Conservation (phyloP, 495 filamentous ascomycete genomes). For the Aspergillus egyptiacus region DNA sequence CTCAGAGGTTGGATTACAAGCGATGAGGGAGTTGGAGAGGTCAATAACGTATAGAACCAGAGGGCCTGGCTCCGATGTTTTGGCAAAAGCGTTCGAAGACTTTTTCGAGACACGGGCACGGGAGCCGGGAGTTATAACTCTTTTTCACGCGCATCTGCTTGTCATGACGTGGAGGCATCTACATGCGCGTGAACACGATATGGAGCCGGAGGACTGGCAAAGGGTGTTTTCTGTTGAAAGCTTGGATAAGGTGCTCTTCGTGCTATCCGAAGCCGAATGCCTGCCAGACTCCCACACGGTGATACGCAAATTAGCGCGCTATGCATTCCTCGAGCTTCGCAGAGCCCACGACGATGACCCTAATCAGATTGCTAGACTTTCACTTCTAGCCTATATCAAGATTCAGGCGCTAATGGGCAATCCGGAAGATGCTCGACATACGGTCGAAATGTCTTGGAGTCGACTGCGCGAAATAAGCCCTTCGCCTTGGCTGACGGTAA, state of each 20-base stretch:
- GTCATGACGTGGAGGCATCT: slow-evolving; percentile 56
- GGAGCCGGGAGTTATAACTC: slow-evolving; percentile 47
- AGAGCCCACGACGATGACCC: slow-evolving; percentile 32
- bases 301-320: slow-evolving; percentile 47
- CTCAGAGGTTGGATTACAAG: slow-evolving; percentile 38
- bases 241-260: slow-evolving; percentile 41
- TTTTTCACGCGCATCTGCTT: slow-evolving; percentile 57
- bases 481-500: slow-evolving; percentile 52
- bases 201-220: slow-evolving; percentile 33
- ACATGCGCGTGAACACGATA: slow-evolving; percentile 27
- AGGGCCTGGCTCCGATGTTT: slow-evolving; percentile 35
- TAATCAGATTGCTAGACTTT: slow-evolving; percentile 31
- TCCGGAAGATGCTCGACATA: slow-evolving; percentile 51
- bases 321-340: slow-evolving; percentile 50
- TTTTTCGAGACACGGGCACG: slow-evolving; percentile 56
- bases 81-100: slow-evolving; percentile 55
- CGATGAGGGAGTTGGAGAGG: slow-evolving; percentile 39
- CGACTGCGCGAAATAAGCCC: slow-evolving; percentile 26
- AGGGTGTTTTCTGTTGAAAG: slow-evolving; percentile 45
- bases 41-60: slow-evolving; percentile 49
- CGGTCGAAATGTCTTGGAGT: slow-evolving; percentile 41
- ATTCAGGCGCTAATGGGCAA: slow-evolving; percentile 54
- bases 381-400: slow-evolving; percentile 47
- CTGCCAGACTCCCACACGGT: slow-evolving; percentile 30
- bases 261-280: slow-evolving; percentile 34